Base-by-base conservation (phyloP, 129 eudicot genomes). In the Tagetes erecta region DNA sequence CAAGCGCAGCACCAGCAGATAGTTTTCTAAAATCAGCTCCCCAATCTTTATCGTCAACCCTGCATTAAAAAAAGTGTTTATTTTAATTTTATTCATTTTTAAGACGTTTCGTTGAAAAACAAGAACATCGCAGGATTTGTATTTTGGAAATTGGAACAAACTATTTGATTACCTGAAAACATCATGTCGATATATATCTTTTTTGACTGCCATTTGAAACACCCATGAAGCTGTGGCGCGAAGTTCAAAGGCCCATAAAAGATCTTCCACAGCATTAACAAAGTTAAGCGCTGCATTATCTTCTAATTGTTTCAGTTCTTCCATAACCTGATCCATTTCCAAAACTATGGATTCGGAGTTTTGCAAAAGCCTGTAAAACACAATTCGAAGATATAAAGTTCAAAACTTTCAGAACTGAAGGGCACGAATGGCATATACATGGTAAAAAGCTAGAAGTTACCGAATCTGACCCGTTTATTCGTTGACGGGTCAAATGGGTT, bases 31-130 rank as follows among this genome's bases (percentile, higher is more conserved):
- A 88, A 87, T 95, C 99, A 14, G 97, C 99, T 49, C 99, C 99
- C 99, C 99, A 91, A 40, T 95, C 99, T 80, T 87, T 95, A n/a
- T 95, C 97, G 20, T 96, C 92, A 34, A 95, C 97, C 88, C 97
- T 93, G 90, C 78, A 60, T n/a, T 56, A 68, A 50, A 39, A 70
- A 49, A 62, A 44, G 6, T 13, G 34, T 0, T 68, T 76, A 6
- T 0, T 68, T 76, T 68, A 4, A 5, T 63, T 6, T 49, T 4
- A 45, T 9, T 37, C 36, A 64, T 60, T 73, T 44, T 4, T 4
- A 12, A 59, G 46, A 6, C 45, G 3, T 12, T 20, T 70, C 8
- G 47, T 34, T 47, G 7, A 42, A 31, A 66, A 50, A 52, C 31
- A 53, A 20, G 59, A 5, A 53, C 34, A 20, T 3, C 6, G 59